Conservation (phyloP, 202 grass and related monocot genomes). For the Setaria italica region DNA sequence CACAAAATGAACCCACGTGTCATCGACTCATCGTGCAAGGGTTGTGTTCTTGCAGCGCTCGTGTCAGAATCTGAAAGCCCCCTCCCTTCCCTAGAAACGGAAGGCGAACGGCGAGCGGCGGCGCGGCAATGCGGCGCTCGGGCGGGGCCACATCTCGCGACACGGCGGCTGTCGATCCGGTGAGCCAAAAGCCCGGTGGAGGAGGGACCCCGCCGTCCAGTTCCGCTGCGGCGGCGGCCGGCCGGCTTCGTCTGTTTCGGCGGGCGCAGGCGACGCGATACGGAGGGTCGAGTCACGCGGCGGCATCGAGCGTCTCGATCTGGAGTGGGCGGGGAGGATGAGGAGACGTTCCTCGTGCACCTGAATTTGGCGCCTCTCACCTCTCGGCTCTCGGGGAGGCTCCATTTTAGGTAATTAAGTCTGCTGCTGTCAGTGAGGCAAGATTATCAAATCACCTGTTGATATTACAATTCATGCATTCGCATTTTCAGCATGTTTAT, state of each 20-base stretch:
- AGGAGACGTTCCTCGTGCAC: background rate
- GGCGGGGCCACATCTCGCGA: background rate
- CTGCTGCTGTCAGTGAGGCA: background rate
- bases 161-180: background rate
- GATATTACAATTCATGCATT: background rate
- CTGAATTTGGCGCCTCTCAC: background rate
- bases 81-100: too few relatives aligned
- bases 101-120: background rate
- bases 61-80: too few relatives aligned
- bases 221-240: background rate
- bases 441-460: background rate
- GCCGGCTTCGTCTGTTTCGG: slow-evolving; percentile 1
- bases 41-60: too few relatives aligned
- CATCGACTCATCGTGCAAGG: too few relatives aligned
- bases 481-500: background rate
- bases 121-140: background rate
- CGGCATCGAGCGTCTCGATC: background rate
- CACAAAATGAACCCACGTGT: too few relatives aligned
- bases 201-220: too few relatives aligned
- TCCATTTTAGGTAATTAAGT: background rate
- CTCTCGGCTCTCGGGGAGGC: background rate
- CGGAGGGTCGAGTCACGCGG: background rate
- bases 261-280: background rate
- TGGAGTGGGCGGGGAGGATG: background rate
- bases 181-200: too few relatives aligned